phyloP scores from a whole-genome alignment of 108 stramenopile species.

The Parmales sp. region DNA sequence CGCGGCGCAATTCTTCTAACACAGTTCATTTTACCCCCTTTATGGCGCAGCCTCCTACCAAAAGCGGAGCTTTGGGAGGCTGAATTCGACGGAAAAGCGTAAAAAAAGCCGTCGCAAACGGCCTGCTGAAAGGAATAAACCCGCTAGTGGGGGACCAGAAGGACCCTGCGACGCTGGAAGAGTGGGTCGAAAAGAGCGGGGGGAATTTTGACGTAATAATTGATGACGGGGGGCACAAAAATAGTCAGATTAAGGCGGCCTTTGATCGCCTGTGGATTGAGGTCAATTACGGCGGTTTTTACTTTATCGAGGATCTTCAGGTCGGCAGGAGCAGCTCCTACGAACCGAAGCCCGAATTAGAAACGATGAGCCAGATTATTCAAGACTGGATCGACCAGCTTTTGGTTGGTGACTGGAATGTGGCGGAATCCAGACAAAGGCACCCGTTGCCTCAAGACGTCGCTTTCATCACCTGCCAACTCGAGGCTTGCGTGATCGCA shows the following conservation, averaged over 20 bases:
- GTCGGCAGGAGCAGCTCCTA: background rate
- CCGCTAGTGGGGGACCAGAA: background rate
- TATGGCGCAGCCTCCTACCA: background rate
- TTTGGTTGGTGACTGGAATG: background rate
- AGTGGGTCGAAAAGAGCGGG: conserved; percentile 1
- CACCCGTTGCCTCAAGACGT: background rate
- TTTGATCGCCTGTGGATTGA: background rate
- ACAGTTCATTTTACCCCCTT: too few species aligned
- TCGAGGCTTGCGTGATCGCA: conserved; percentile 1
- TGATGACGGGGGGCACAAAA: conserved; percentile 2
- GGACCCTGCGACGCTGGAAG: background rate
- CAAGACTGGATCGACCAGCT: background rate
- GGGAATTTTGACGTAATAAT: conserved; percentile 6
- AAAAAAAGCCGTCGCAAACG: background rate
- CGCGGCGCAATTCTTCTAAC: too few species aligned
- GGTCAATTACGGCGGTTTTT: conserved; percentile 12
- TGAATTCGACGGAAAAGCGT: background rate
- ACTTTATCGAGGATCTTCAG: conserved; percentile 14
- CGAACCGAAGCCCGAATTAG: background rate
- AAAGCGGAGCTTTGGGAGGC: background rate
- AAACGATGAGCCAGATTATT: background rate
- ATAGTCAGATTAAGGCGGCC: background rate
- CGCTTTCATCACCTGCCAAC: background rate
- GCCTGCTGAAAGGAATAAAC: background rate
- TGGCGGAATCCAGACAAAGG: background rate